Percentiles rank a stretch among this genome's conserved stretches.
Evolutionary conservation across 139 green algal species (phyloP).

Genomic region (Picochlorum sp.): DNA sequence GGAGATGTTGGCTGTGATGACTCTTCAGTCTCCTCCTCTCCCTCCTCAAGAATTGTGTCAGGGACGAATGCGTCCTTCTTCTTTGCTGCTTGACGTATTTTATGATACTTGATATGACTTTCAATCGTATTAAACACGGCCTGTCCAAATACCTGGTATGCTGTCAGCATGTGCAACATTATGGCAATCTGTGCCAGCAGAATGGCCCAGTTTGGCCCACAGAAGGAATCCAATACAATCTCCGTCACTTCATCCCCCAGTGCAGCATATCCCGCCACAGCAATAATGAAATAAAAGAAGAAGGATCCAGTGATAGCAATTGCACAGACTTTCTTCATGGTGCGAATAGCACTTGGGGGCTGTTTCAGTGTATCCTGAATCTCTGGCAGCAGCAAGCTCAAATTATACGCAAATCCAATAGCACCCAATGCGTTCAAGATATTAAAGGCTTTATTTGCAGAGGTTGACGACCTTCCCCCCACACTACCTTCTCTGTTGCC

Average conservation of each 20-base stretch:
- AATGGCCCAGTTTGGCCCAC: slow-evolving; percentile 12
- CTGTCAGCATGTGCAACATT: slow-evolving; percentile 22
- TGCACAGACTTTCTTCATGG: slow-evolving; percentile 14
- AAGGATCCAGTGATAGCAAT: slow-evolving; percentile 9
- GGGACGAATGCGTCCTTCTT: not conserved
- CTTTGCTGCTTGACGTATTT: not conserved
- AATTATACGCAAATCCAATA: slow-evolving; percentile 38
- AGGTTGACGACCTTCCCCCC: not conserved
- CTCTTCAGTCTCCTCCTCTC: not conserved
- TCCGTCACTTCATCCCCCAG: slow-evolving; percentile 2
- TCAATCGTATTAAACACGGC: slow-evolving; percentile 21
- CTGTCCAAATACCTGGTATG: slow-evolving; percentile 29
- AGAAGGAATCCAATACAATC: slow-evolving; percentile 17
- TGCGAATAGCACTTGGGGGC: slow-evolving; percentile 2
- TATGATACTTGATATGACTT: slow-evolving; percentile 1
- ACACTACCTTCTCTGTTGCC: slow-evolving; percentile 3
- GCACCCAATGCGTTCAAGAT: slow-evolving; percentile 43
- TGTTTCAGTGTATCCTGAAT: slow-evolving; percentile 36
- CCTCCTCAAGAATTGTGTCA: not conserved
- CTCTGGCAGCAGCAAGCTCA: slow-evolving; percentile 27
- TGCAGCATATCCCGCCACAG: slow-evolving; percentile 1
- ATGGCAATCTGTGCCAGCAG: slow-evolving; percentile 5
- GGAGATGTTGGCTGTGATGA: no score
- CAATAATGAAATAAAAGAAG: slow-evolving; percentile 19
- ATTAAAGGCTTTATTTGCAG: slow-evolving; percentile 20